Evolutionary conservation across 495 filamentous ascomycete species (phyloP).

Genomic region (Gamarada debralockiae): DNA sequence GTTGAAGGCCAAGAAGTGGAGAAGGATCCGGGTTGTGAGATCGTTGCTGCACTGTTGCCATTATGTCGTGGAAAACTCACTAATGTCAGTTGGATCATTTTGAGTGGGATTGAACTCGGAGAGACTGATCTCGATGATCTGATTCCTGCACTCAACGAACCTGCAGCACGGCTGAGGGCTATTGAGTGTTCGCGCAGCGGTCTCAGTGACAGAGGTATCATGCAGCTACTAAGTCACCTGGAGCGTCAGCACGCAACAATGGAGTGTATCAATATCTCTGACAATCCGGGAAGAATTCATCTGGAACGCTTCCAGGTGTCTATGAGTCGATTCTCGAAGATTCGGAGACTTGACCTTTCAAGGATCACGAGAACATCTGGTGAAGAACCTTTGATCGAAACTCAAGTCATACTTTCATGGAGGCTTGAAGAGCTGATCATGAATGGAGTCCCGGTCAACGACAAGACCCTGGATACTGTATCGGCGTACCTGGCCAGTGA

Average conservation of each 20-base stretch:
- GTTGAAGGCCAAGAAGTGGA: slow-evolving; percentile 39
- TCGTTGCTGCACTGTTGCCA: slow-evolving; percentile 75
- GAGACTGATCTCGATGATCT: slow-evolving; percentile 67
- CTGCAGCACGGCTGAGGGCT: slow-evolving; percentile 62
- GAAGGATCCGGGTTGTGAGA: slow-evolving; percentile 68
- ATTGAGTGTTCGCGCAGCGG: slow-evolving; percentile 79
- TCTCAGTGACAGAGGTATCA: slow-evolving; percentile 56
- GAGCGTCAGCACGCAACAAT: slow-evolving; percentile 66
- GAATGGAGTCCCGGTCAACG: slow-evolving; percentile 55
- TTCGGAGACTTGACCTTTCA: slow-evolving; percentile 70
- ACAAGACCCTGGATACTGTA: slow-evolving; percentile 54
- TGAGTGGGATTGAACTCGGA: slow-evolving; percentile 81
- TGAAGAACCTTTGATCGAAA: slow-evolving; percentile 58
- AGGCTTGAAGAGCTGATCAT: slow-evolving; percentile 69
- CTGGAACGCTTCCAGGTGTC: slow-evolving; percentile 49
- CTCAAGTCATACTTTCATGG: slow-evolving; percentile 68
- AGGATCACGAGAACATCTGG: slow-evolving; percentile 60
- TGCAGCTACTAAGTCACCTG: slow-evolving; percentile 54
- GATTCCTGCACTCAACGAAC: slow-evolving; percentile 21
- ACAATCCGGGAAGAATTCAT: slow-evolving; percentile 68
- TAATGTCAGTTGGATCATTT: slow-evolving; percentile 73
- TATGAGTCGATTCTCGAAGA: slow-evolving; percentile 42
- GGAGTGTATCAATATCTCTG: slow-evolving; percentile 73
- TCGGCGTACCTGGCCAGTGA: slow-evolving; percentile 58
- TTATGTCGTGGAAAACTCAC: slow-evolving; percentile 69